phyloP scores from a whole-genome alignment of 768 basidiomycete species.

The Pholiota conissans region DNA sequence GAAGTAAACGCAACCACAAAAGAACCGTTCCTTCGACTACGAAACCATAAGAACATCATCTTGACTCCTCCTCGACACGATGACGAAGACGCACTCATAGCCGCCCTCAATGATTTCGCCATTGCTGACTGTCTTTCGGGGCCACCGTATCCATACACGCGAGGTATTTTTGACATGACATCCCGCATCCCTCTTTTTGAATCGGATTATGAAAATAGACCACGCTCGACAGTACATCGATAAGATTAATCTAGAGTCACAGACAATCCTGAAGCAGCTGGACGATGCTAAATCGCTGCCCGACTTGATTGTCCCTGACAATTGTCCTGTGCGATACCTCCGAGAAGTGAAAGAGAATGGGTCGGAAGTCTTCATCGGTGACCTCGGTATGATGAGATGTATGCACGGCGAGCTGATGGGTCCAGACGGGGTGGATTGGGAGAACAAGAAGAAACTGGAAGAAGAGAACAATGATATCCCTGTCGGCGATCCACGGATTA shows the following conservation, averaged over 20 bases:
- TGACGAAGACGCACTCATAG: conserved; percentile 38
- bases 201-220: no score
- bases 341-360: conserved; percentile 60
- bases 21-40: conserved; percentile 52
- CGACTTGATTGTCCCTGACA: conserved; percentile 34
- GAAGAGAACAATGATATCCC: conserved; percentile 40
- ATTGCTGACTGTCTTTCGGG: conserved; percentile 45
- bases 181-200: no score
- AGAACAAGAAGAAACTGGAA: conserved; percentile 33
- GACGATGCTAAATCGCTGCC: conserved; percentile 24
- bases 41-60: conserved; percentile 51
- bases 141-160: conserved; percentile 56
- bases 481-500: conserved; percentile 53
- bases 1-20: conserved; percentile 33
- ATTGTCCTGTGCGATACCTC: conserved; percentile 49
- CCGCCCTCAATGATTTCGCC: conserved; percentile 48
- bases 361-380: conserved; percentile 53
- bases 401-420: conserved; percentile 20
- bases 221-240: conserved; percentile 22
- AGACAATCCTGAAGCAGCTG: conserved; percentile 31
- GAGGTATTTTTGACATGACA: no score
- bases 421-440: conserved; percentile 28
- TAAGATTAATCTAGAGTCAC: conserved; percentile 25
- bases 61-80: conserved; percentile 55
- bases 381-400: conserved; percentile 37